Percentiles rank a stretch among this genome's conserved stretches.
Conservation (phyloP, 75 land plant species). For the Selaginella moellendorffii region DNA sequence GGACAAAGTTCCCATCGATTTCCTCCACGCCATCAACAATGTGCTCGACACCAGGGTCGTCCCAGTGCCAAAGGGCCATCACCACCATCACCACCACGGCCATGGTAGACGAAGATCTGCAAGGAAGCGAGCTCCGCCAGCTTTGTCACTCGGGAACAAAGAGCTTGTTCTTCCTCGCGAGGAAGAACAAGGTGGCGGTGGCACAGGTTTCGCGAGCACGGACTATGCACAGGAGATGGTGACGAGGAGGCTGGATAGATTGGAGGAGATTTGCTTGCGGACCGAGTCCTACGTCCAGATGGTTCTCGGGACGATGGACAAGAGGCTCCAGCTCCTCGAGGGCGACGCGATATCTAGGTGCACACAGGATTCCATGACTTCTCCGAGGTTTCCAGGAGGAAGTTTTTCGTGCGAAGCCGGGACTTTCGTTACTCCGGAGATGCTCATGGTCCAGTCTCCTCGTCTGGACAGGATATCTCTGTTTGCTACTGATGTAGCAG, state of each 20-base stretch:
- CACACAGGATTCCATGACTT: not conserved
- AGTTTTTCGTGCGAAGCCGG: not conserved
- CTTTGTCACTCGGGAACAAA: no score
- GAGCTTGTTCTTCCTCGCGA: no score
- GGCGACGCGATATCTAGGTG: no score
- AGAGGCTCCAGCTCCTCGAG: not conserved
- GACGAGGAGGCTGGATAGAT: not conserved
- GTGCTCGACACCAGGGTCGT: not conserved
- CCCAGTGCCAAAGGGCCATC: not conserved
- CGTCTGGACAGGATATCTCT: not conserved
- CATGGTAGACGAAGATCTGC: not conserved
- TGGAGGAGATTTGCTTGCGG: not conserved
- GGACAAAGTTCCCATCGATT: not conserved
- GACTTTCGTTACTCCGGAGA: not conserved
- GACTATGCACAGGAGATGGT: not conserved
- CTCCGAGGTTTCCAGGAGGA: not conserved
- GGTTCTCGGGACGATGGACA: not conserved
- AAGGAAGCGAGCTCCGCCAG: no score
- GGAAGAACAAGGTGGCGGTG: no score
- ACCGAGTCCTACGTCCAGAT: not conserved
- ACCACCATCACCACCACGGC: no score
- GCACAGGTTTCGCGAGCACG: no score
- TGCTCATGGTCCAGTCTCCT: not conserved
- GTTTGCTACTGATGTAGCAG: no score
- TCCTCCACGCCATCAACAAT: not conserved